Conservation (phyloP, 768 basidiomycete genomes). For the Tricholoma saponaceum region DNA sequence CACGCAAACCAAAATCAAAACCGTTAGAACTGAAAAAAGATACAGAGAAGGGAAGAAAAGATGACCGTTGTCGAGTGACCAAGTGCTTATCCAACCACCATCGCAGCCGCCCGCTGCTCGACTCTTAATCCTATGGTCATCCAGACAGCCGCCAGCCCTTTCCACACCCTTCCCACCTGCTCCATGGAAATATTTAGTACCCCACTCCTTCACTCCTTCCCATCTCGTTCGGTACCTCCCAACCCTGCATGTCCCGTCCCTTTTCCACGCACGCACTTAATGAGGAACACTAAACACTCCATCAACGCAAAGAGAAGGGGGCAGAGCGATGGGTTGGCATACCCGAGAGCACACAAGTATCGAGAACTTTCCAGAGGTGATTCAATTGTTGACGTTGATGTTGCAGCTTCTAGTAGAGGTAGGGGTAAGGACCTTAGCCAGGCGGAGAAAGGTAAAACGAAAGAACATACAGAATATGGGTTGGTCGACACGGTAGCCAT, state of each 20-base stretch:
- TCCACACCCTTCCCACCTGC: constrained; percentile 47
- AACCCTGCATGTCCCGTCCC: constrained; percentile 4
- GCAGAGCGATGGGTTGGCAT: constrained; percentile 40
- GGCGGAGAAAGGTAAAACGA: background rate
- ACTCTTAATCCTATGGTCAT: constrained; percentile 40
- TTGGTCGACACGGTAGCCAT: constrained; percentile 81
- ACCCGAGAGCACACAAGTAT: constrained; percentile 58
- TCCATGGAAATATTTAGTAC: constrained; percentile 31
- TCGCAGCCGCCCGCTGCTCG: constrained; percentile 38
- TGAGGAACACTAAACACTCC: constrained; percentile 65
- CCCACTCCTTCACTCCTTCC: no score
- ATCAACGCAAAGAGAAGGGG: constrained; percentile 54
- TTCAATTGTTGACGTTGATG: no score
- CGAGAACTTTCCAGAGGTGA: constrained; percentile 86
- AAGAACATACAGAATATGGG: constrained; percentile 53
- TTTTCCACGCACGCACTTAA: constrained; percentile 34
- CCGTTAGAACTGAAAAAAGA: background rate
- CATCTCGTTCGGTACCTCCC: background rate
- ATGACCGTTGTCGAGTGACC: constrained; percentile 27
- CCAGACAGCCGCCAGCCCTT: constrained; percentile 31
- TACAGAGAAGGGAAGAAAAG: background rate
- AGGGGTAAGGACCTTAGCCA: constrained; percentile 19
- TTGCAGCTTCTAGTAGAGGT: no score
- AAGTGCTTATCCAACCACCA: constrained; percentile 38
- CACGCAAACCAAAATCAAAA: background rate